Evolutionary conservation across 2,329 filamentous ascomycete genomes (phyloP).

Genomic region (Aquanectria penicillioides): DNA sequence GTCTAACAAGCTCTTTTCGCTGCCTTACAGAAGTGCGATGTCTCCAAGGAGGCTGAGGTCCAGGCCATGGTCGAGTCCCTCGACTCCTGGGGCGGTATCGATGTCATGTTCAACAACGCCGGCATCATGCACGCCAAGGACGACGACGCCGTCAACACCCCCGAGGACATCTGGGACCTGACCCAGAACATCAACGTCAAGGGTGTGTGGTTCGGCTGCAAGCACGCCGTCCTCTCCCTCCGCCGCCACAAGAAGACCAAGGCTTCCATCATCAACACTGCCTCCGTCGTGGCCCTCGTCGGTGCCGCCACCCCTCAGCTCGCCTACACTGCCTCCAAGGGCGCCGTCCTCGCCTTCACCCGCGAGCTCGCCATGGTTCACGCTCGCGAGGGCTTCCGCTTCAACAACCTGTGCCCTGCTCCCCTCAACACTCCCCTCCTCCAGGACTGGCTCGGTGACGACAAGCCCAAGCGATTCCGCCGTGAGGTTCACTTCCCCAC

Average conservation of each 20-base stretch:
- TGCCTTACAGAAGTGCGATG: constrained; percentile 70
- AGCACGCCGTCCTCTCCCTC: constrained; percentile 86
- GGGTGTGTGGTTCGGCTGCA: constrained; percentile 96
- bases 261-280: constrained; percentile 91
- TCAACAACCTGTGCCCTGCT: constrained; percentile 91
- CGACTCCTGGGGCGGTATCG: constrained; percentile 87
- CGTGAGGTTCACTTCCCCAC: constrained; percentile 91
- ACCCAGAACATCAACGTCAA: constrained; percentile 97
- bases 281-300: constrained; percentile 87
- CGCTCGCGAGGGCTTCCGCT: constrained; percentile 86
- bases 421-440: constrained; percentile 91
- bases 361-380: constrained; percentile 92
- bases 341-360: constrained; percentile 89
- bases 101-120: constrained; percentile 97
- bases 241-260: constrained; percentile 81
- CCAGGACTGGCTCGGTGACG: constrained; percentile 93
- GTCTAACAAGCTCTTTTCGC: constrained; percentile 1
- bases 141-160: constrained; percentile 82
- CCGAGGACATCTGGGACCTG: constrained; percentile 92
- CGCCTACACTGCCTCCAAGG: constrained; percentile 94
- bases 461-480: constrained; percentile 80
- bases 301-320: constrained; percentile 89
- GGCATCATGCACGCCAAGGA: constrained; percentile 94
- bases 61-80: constrained; percentile 77
- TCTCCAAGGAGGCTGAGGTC: constrained; percentile 85